A percentile compares a stretch with the other conserved stretches of the same genome.
These are phyloP conservation scores for Dioszegia aurantiaca DNA, from an alignment of 768 basidiomycete species.

Conservation along the genomic window DNA sequence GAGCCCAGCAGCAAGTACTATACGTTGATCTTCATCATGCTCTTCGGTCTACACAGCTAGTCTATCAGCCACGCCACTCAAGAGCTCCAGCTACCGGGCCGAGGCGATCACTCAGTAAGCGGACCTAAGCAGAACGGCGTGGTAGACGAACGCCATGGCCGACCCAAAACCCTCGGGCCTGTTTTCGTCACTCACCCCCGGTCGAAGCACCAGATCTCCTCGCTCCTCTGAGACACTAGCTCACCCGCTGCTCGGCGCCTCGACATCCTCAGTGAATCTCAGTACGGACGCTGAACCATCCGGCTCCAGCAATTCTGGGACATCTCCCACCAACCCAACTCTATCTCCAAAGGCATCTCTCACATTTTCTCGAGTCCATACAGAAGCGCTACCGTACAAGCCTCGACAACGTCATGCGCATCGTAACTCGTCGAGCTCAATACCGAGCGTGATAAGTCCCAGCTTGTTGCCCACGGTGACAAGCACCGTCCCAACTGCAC, in stretches of 20 bases:
- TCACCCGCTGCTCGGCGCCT: slow-evolving; percentile 41
- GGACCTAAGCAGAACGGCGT: neutral
- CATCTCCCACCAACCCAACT: neutral
- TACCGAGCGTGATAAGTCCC: slow-evolving; percentile 14
- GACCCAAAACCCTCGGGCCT: slow-evolving; percentile 19
- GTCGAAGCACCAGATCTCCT: slow-evolving; percentile 25
- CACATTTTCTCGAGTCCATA: neutral
- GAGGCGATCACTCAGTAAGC: neutral
- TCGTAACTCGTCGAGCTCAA: slow-evolving; percentile 25
- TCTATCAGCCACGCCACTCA: too few species aligned
- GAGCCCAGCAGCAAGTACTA: too few species aligned
- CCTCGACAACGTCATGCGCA: slow-evolving; percentile 41
- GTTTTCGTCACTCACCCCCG: slow-evolving; percentile 42
- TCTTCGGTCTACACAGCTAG: too few species aligned
- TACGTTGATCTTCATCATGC: too few species aligned
- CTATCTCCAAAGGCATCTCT: slow-evolving; percentile 7
- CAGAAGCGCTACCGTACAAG: slow-evolving; percentile 40
- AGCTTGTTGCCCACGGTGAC: slow-evolving; percentile 2
- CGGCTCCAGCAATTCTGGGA: neutral
- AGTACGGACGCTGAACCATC: slow-evolving; percentile 7
- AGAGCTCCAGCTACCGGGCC: neutral
- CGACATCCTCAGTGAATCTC: slow-evolving; percentile 36
- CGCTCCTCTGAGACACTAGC: slow-evolving; percentile 32
- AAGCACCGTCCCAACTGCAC: slow-evolving; percentile 22
- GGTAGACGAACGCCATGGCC: neutral